Conservation (phyloP, 352 stramenopile genomes). For the Phytophthora cryptogea region DNA sequence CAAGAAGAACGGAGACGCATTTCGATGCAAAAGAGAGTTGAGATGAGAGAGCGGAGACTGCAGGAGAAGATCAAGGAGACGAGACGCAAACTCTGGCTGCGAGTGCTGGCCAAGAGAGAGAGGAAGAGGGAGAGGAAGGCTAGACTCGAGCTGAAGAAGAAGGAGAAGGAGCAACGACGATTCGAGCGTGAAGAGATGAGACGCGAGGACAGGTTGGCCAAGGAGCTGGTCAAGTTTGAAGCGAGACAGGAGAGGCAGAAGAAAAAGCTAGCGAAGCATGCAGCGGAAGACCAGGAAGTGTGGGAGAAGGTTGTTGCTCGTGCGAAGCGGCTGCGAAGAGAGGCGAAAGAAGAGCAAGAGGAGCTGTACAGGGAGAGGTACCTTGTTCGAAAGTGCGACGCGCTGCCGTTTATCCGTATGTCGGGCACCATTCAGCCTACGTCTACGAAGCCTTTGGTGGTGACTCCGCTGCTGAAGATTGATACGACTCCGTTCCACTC, state of each 20-base stretch:
- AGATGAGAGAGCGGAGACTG: constrained; percentile 16
- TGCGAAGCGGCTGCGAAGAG: background rate
- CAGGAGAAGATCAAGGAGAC: constrained; percentile 9
- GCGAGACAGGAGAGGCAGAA: constrained; percentile 3
- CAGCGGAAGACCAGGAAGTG: background rate
- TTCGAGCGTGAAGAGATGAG: constrained; percentile 16
- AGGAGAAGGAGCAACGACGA: constrained; percentile 18
- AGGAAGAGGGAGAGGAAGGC: background rate
- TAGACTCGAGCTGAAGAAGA: constrained; percentile 5
- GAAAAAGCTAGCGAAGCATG: background rate
- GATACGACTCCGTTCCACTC: constrained; percentile 51
- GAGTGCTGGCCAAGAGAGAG: constrained; percentile 1
- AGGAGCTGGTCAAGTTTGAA: constrained; percentile 4
- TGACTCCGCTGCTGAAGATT: constrained; percentile 35
- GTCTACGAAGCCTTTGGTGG: constrained; percentile 5
- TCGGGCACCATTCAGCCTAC: background rate
- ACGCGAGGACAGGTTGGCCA: constrained; percentile 12
- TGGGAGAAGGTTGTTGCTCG: background rate
- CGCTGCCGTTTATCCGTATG: constrained; percentile 29
- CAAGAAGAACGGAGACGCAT: background rate
- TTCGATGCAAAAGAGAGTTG: constrained; percentile 2
- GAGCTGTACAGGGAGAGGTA: constrained; percentile 7
- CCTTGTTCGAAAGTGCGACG: constrained; percentile 12
- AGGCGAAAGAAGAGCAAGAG: constrained; percentile 5
- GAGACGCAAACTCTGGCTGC: background rate